Base-by-base conservation (phyloP, 169 alveolate genomes). In the Eimeria sp. region DNA sequence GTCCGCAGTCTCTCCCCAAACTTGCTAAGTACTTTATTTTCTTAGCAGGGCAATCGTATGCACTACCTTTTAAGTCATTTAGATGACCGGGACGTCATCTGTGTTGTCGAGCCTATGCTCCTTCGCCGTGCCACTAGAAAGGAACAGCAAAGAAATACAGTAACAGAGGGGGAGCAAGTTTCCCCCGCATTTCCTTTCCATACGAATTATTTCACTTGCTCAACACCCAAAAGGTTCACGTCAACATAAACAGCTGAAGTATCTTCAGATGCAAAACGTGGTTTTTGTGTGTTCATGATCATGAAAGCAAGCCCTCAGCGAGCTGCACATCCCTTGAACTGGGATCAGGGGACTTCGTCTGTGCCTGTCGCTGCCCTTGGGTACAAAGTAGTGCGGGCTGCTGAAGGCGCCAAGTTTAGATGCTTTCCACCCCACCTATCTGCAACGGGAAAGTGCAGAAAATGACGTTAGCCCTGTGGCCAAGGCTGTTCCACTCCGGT, bases 241-340 rank as follows among this genome's bases (percentile, higher is more conserved):
- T 40, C 34, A 54, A 11, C 14, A 73, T 16, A 43, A 40, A 73
- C 83, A 40, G 14, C 83, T 73, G 83, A 4, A 30, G 54, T 54
- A 40, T 27, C 45, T 73, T 40, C 83, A 73, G 40, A 73, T 73
- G 83, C 51, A 73, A 34, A 16, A 70, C 14, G n/a, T 73, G 54
- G 54, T 43, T 34, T 40, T n/a, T 40, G 54, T 34, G 57, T 40
- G 54, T 16, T 18, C 14, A 34, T 34, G 40, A 40, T 3, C 83
- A 40, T 73, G 20, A 73, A 73, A 73, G 57, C 57, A 40, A 40
- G 57, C 83, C 83, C 54, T 30, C 83, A 40, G 27, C 83, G 83
- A 54, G 83, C 57, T 73, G 57, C 18, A 73, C 83, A 5, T 40
- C 83, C 83, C 57, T 3, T 16, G 51, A 18, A 40, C 54, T 16